Conservation (phyloP, 1,284 basidiomycete genomes). For the Heterobasidion parviporum region DNA sequence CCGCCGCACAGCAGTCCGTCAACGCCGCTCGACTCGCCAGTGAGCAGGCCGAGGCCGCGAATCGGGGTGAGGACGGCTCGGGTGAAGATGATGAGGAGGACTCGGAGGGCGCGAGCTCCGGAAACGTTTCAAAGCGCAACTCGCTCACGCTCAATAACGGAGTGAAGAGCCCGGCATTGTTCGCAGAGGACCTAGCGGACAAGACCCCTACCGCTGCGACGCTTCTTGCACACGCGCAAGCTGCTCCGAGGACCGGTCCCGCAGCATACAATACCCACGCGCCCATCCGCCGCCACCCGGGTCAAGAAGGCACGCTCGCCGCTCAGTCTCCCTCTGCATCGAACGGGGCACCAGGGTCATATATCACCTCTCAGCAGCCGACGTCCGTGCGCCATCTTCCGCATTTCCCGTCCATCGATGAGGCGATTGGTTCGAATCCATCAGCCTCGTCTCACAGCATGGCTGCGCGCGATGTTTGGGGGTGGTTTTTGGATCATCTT, state of each 20-base stretch:
- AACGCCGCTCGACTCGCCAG: conserved; percentile 61
- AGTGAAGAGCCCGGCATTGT: conserved; percentile 44
- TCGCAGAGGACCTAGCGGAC: conserved; percentile 58
- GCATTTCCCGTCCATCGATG: conserved; percentile 77
- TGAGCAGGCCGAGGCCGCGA: conserved; percentile 47
- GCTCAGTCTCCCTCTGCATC: conserved; percentile 32
- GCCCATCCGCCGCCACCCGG: conserved; percentile 63
- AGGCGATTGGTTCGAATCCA: conserved; percentile 68
- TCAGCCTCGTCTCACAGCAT: conserved; percentile 60
- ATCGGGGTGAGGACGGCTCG: conserved; percentile 56
- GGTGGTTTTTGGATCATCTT: conserved; percentile 80
- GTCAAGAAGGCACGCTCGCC: conserved; percentile 33
- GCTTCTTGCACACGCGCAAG: conserved; percentile 69
- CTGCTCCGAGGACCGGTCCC: conserved; percentile 25
- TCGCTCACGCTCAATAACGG: conserved; percentile 60
- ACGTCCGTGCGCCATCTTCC: conserved; percentile 70
- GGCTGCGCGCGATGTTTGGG: conserved; percentile 77
- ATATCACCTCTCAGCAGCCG: conserved; percentile 30
- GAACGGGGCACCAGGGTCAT: conserved; percentile 35
- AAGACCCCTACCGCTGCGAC: conserved; percentile 77
- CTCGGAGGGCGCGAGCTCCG: conserved; percentile 63
- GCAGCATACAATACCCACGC: conserved; percentile 59
- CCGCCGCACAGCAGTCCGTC: conserved; percentile 62
- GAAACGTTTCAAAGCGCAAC: conserved; percentile 59
- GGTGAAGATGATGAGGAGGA: conserved; percentile 82